Conservation (phyloP, 2,329 filamentous ascomycete species). For the Plectosphaerella cucumerina region DNA sequence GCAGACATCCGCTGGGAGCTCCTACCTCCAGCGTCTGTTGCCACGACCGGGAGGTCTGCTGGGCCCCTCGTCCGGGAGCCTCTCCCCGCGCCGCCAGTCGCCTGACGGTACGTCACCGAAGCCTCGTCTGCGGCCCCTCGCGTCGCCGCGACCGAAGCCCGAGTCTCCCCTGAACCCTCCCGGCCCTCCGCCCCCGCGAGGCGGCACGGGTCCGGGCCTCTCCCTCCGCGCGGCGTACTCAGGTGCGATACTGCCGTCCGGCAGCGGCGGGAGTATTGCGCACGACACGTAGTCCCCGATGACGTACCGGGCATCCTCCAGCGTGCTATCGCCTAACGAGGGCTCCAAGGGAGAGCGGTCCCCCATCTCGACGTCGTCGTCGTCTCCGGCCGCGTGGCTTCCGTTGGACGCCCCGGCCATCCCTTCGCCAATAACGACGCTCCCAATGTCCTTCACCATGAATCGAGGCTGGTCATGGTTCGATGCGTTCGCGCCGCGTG, state of each 20-base stretch:
- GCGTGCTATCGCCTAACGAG: conserved; percentile 61
- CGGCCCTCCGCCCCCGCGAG: conserved; percentile 5
- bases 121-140: conserved; percentile 27
- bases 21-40: conserved; percentile 32
- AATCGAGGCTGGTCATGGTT: conserved; percentile 50
- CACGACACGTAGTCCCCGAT: conserved; percentile 87
- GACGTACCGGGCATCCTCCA: conserved; percentile 75
- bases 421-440: conserved; percentile 67
- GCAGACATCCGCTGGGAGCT: conserved; percentile 15
- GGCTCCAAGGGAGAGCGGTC: conserved; percentile 24
- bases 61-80: conserved; percentile 47
- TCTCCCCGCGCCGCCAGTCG: conserved; percentile 65
- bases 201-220: conserved; percentile 30
- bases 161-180: background rate
- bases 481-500: conserved; percentile 26
- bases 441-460: conserved; percentile 77
- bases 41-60: conserved; percentile 14
- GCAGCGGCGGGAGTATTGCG: conserved; percentile 70
- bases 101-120: conserved; percentile 37
- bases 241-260: conserved; percentile 70
- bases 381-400: conserved; percentile 18
- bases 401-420: conserved; percentile 38
- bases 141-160: background rate
- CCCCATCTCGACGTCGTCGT: conserved; percentile 29
- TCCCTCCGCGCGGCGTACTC: conserved; percentile 44